Evolutionary conservation across 2,329 filamentous ascomycete genomes (phyloP), one percentile per base, ranked within the genome.

Genomic region (Polytolypa hystricis): DNA sequence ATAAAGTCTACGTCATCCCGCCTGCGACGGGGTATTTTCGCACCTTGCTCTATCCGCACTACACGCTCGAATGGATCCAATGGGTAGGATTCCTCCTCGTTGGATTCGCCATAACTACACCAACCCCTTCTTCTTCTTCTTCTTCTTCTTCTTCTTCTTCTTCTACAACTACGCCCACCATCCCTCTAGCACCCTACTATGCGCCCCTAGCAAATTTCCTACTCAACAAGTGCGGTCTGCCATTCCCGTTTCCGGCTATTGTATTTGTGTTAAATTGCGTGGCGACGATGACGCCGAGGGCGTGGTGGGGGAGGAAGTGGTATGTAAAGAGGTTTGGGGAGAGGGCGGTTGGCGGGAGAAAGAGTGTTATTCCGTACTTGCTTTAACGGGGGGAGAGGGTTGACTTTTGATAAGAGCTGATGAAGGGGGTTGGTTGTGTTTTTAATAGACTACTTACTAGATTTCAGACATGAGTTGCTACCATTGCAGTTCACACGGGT

Each of bases 61-160:
- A 95, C 58, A 69, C 93, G n/a, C 82, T 80, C 54, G 91, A 98
- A 64, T 98, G 91, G 91, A 57, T 94, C 36, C 91, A 98, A 68
- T 98, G 91, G 91, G 59, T 73, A 3, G 91, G 91, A 0, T 98
- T 86, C 58, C 86, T 80, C 67, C 73, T 94, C 18, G 53, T 61
- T 8, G 65, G 60, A 7, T 56, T 56, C 1, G 48, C 56, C 0
- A 53, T 65, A 10, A n/a, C n/a, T n/a, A 42, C 44, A 19, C 27
- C 44, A 14, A 8, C 42, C 35, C 16, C 38, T 28, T 21, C 35
- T 12, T 16, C 32, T 2, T 16, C 29, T 25, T 14, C 21, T n/a
- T 18, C n/a, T n/a, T 17, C 37, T 10, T 18, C 20, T 16, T 5
- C 19, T 11, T 14, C 32, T n/a, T 9, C 33, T 5, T 11, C 28